These are phyloP conservation scores for Aspergillus sclerotiicarbonarius DNA, from an alignment of 495 filamentous ascomycete species.

Conservation along the genomic window DNA sequence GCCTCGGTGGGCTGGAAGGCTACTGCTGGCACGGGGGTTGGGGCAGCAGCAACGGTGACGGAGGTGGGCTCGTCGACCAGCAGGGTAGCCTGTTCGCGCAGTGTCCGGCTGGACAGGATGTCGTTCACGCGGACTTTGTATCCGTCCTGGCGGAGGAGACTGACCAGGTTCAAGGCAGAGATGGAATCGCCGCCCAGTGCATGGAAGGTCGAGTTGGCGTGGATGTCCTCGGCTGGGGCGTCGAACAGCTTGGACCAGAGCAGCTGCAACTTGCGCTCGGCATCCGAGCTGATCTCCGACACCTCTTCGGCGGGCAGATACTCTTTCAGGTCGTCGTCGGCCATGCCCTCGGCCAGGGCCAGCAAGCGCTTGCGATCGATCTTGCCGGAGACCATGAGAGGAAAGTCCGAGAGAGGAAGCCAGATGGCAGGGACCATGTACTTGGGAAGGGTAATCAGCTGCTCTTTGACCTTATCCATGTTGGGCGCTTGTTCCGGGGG, in stretches of 20 bases:
- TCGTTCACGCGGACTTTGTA: background rate
- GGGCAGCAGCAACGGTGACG: background rate
- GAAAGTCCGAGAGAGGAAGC: background rate
- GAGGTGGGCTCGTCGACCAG: background rate
- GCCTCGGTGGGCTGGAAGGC: background rate
- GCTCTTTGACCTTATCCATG: background rate
- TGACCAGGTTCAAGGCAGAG: background rate
- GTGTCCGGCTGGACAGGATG: background rate
- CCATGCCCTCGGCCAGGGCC: background rate
- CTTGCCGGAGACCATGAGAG: background rate
- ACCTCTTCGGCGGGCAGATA: background rate
- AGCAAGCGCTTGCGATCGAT: background rate
- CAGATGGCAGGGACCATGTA: constrained; percentile 1
- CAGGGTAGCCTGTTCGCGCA: background rate
- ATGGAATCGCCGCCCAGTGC: background rate
- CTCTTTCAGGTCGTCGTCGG: background rate
- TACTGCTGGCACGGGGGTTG: background rate
- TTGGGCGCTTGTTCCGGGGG: background rate
- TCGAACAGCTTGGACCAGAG: background rate
- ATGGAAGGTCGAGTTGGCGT: background rate
- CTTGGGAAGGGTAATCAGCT: background rate
- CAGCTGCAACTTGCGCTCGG: background rate
- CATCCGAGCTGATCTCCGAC: background rate
- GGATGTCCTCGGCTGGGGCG: background rate
- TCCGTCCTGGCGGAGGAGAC: background rate